Conservation (phyloP, 352 stramenopile genomes). For the Blastocystis sp. region DNA sequence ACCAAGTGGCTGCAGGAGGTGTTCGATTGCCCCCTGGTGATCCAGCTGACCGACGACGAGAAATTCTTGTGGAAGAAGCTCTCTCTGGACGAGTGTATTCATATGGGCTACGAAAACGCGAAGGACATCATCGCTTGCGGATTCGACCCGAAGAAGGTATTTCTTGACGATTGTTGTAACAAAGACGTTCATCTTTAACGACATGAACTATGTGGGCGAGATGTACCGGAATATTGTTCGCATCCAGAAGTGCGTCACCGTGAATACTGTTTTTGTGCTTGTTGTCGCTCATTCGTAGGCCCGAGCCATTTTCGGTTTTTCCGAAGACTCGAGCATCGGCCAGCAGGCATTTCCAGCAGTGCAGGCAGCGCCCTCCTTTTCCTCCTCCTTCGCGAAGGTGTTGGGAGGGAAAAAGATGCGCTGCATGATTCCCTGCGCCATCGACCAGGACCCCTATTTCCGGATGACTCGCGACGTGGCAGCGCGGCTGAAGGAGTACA, state of each 20-base stretch:
- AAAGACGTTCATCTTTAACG: constrained; percentile 98
- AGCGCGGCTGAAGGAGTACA: constrained; percentile 87
- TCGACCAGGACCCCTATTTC: constrained; percentile 96
- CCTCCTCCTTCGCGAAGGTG: constrained; percentile 86
- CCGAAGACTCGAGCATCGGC: constrained; percentile 88
- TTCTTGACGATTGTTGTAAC: constrained; percentile 70
- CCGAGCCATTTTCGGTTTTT: constrained; percentile 98
- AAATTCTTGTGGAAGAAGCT: constrained; percentile 98
- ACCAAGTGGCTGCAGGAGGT: constrained; percentile 95
- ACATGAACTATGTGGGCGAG: constrained; percentile 94
- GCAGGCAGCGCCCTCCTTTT: constrained; percentile 93
- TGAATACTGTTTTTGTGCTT: constrained; percentile 69
- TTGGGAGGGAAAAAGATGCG: constrained; percentile 78
- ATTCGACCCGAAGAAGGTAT: constrained; percentile 76
- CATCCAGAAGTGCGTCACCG: constrained; percentile 96
- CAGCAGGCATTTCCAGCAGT: constrained; percentile 96
- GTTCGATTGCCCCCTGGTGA: constrained; percentile 96
- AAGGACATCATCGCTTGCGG: constrained; percentile 99
- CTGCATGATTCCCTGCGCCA: constrained; percentile 97
- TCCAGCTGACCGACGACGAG: constrained; percentile 99
- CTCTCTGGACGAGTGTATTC: constrained; percentile 73
- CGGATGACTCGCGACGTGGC: constrained; percentile 96
- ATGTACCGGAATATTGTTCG: constrained; percentile 99
- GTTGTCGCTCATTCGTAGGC: constrained; percentile 72
- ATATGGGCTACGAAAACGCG: constrained; percentile 93